Conservation (phyloP, 2,329 filamentous ascomycete species). For the Neofusicoccum kwambonambiense region DNA sequence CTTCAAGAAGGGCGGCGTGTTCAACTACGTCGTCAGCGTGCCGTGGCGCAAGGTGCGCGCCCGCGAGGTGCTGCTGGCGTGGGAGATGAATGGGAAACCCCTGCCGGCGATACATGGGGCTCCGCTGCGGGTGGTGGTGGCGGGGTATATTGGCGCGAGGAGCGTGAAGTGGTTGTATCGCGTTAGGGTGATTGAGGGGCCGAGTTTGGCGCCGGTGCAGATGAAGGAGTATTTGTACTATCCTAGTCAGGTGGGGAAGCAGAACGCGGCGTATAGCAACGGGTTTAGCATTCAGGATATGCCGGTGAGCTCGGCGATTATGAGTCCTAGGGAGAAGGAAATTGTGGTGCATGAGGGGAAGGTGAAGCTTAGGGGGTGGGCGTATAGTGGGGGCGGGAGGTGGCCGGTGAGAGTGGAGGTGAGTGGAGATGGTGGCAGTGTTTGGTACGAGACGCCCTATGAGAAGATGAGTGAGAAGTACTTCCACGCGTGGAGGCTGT, state of each 20-base stretch:
- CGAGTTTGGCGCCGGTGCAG: conserved; percentile 61
- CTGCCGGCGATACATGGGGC: conserved; percentile 66
- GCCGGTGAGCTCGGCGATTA: conserved; percentile 67
- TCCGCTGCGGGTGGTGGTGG: conserved; percentile 61
- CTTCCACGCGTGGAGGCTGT: conserved; percentile 63
- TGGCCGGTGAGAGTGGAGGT: conserved; percentile 63
- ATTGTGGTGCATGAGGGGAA: conserved; percentile 60
- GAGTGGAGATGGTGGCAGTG: conserved; percentile 60
- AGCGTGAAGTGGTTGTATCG: conserved; percentile 64
- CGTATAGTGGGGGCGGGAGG: conserved; percentile 43
- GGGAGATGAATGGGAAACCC: conserved; percentile 69
- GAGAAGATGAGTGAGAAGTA: conserved; percentile 63
- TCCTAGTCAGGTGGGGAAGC: conserved; percentile 66
- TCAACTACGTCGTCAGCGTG: conserved; percentile 67
- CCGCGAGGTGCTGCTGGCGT: conserved; percentile 66
- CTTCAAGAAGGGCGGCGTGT: conserved; percentile 64
- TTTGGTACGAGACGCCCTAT: conserved; percentile 63
- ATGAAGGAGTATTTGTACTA: conserved; percentile 68
- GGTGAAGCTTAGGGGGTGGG: conserved; percentile 54
- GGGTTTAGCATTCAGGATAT: conserved; percentile 70
- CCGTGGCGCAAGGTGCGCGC: conserved; percentile 66
- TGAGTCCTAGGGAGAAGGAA: conserved; percentile 61
- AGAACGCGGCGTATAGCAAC: conserved; percentile 59
- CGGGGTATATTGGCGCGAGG: conserved; percentile 66
- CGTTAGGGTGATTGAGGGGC: conserved; percentile 59